These are phyloP conservation scores for Mycena galopus DNA, from an alignment of 768 basidiomycete species.

Conservation along the genomic window DNA sequence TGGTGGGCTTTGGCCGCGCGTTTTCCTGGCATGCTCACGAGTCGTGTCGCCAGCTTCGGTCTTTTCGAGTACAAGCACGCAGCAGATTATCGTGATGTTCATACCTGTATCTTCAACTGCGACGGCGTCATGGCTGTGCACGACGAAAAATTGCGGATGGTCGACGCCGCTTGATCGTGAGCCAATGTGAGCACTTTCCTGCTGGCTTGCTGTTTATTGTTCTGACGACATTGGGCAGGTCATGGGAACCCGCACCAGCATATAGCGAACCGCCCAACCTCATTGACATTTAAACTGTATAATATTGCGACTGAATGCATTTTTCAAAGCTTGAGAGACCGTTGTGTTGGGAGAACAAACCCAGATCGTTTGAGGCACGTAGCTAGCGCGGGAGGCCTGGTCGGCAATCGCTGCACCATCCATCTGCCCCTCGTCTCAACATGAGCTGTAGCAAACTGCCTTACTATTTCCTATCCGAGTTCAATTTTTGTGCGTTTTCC, in stretches of 20 bases:
- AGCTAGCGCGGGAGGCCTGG: too few relatives aligned
- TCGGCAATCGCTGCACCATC: too few relatives aligned
- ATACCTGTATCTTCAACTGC: slow-evolving; percentile 6
- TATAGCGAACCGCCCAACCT: not conserved
- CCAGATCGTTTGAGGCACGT: too few relatives aligned
- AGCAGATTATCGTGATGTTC: slow-evolving; percentile 23
- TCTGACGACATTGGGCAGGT: not conserved
- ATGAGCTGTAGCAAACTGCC: too few relatives aligned
- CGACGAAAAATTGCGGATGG: slow-evolving; percentile 25
- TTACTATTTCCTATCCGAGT: too few relatives aligned
- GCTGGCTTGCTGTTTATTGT: not conserved
- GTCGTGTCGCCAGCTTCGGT: slow-evolving; percentile 2
- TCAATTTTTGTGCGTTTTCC: too few relatives aligned
- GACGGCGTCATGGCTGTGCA: slow-evolving; percentile 14
- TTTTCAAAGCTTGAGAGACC: not conserved
- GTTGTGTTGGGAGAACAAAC: not conserved
- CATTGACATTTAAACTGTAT: not conserved
- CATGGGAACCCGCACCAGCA: not conserved
- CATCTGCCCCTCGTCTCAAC: too few relatives aligned
- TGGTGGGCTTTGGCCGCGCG: not conserved
- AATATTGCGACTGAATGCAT: not conserved
- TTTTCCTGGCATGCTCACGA: not conserved
- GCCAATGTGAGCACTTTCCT: not conserved
- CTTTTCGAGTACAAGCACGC: slow-evolving; percentile 15
- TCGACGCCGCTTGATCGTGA: slow-evolving; percentile 8